Percentiles rank a stretch among this genome's conserved stretches.
Evolutionary conservation across 2,329 filamentous ascomycete genomes (phyloP).

Genomic region (Raffaelea deltoideospora): DNA sequence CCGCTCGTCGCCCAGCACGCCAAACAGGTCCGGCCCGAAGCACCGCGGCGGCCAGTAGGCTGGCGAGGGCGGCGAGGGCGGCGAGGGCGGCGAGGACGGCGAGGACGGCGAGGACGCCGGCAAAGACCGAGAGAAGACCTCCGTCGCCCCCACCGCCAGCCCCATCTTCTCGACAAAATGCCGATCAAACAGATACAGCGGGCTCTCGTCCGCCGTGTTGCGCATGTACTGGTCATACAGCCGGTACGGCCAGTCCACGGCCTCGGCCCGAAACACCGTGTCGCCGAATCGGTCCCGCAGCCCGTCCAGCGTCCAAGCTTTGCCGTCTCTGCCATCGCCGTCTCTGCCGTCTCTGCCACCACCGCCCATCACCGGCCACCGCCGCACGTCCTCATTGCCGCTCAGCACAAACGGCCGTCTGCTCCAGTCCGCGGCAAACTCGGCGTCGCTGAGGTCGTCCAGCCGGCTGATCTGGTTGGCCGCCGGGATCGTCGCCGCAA

Average conservation of each 20-base stretch:
- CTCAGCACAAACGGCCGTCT: slow-evolving; percentile 76
- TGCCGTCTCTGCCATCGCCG: too few relatives aligned
- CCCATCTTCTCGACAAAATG: slow-evolving; percentile 77
- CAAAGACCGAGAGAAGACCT: too few relatives aligned
- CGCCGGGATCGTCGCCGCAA: slow-evolving; percentile 53
- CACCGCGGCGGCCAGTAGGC: slow-evolving; percentile 70
- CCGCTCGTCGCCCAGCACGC: slow-evolving; percentile 58
- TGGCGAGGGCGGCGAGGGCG: slow-evolving; percentile 8
- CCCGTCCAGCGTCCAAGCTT: slow-evolving; percentile 56
- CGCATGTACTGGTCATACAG: slow-evolving; percentile 74
- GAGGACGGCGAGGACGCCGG: background rate
- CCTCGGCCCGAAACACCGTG: slow-evolving; percentile 71
- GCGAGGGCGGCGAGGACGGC: slow-evolving; percentile 17
- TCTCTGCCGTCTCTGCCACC: too few relatives aligned
- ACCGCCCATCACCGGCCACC: slow-evolving; percentile 69
- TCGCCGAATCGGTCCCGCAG: slow-evolving; percentile 50
- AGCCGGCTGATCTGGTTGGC: slow-evolving; percentile 61
- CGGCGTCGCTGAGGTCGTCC: slow-evolving; percentile 49
- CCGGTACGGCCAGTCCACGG: slow-evolving; percentile 80
- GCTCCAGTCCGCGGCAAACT: slow-evolving; percentile 65
- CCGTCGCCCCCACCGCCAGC: slow-evolving; percentile 38
- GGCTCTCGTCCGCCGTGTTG: slow-evolving; percentile 69
- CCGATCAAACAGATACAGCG: slow-evolving; percentile 83
- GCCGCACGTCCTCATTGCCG: slow-evolving; percentile 60
- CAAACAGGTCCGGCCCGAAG: slow-evolving; percentile 78